A percentile compares a stretch with the other conserved stretches of the same genome.
These are phyloP conservation scores for Globisporangium barbulae DNA, from an alignment of 352 stramenopile species.

Conservation along the genomic window DNA sequence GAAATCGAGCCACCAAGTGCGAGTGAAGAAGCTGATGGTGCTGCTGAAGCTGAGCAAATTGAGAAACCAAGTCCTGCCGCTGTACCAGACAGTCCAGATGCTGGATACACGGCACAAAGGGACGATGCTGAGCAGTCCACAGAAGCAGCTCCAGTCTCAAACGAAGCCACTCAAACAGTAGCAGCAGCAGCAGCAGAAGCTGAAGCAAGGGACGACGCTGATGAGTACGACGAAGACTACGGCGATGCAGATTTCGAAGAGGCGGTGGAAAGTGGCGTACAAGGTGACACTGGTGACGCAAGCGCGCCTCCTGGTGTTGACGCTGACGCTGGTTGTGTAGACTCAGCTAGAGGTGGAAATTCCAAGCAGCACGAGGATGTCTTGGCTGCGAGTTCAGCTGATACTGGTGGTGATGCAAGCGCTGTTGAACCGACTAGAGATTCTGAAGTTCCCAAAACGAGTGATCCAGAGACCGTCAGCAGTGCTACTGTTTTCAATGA, in stretches of 20 bases:
- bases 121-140: background rate
- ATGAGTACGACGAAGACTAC: conserved; percentile 14
- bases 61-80: background rate
- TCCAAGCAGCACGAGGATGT: background rate
- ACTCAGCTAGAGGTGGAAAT: background rate
- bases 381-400: background rate
- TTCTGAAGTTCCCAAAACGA: background rate
- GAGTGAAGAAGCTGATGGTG: background rate
- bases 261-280: background rate
- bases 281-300: background rate
- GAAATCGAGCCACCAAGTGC: background rate
- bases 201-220: background rate
- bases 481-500: background rate
- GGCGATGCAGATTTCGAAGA: conserved; percentile 13
- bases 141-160: background rate
- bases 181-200: background rate
- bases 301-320: background rate
- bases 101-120: no score
- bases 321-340: background rate
- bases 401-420: background rate
- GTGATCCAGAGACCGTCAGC: background rate
- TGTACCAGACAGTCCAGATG: background rate
- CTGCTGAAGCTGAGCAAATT: background rate
- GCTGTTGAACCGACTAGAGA: background rate
- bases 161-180: background rate